Evolutionary conservation across 2,329 filamentous ascomycete genomes (phyloP), one percentile per base, ranked within the genome.

Genomic region (Sclerotinia glacialis): DNA sequence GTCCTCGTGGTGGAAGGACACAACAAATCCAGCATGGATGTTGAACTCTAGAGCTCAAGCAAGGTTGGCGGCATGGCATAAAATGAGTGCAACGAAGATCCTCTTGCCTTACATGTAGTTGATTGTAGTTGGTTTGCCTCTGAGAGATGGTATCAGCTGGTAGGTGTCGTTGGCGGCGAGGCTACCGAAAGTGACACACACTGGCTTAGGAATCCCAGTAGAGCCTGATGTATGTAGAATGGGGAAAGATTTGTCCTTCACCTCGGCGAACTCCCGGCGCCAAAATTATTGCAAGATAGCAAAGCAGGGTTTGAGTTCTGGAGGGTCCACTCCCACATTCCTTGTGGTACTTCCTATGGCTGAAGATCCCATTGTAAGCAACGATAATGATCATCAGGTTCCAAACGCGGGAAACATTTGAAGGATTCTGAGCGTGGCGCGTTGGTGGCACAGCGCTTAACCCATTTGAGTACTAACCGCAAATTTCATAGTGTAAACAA

Each of bases 251-350:
- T 64, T 31, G 28, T 64, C 28, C 7, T 31, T 42, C 9, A 44
- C 63, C 28, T 75, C 69, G 0, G 75, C 72, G n/a, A 74, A 79
- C 2, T 47, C 55, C 5, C 54, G 12, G 14, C 54, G 40, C 9
- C 62, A 40, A 28, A 23, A n/a, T 9, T 53, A 28, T 16, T 53
- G 50, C 14, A 16, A 21, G 28, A 53, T 31, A 28, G 28, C n/a
- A 12, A n/a, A 2, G 28, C n/a, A 16, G 28, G n/a, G 50, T 26
- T 26, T 23, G n/a, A 11, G 3, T 55, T 55, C 9, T 49, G 46
- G 21, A 5, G n/a, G 9, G 18, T 21, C 21, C 3, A 49, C 21
- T 49, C n/a, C 37, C n/a, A 55, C n/a, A 14, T 6, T n/a, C 34
- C 53, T 55, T 23, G 14, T 12, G 31, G 9, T 7, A 23, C n/a